Percentiles rank a stretch among this genome's conserved stretches.
Conservation (phyloP, 2,329 filamentous ascomycete species). For the Cryphonectria japonica region DNA sequence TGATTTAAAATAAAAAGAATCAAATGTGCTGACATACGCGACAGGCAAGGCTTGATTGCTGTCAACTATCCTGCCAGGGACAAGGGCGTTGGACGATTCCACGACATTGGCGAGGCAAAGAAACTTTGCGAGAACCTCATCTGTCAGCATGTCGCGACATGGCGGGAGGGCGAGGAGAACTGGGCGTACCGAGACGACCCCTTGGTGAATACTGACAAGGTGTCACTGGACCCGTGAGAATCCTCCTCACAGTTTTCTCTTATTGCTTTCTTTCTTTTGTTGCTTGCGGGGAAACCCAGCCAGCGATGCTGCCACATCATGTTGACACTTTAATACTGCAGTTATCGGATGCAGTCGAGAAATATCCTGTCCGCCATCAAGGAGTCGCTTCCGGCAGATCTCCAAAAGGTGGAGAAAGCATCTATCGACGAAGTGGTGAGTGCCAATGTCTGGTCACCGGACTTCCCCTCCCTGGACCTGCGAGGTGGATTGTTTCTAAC, state of each 20-base stretch:
- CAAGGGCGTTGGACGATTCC: slow-evolving; percentile 79
- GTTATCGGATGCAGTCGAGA: slow-evolving; percentile 80
- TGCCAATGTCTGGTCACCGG: background rate
- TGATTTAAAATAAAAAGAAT: background rate
- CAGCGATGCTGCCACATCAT: background rate
- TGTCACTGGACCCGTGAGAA: slow-evolving; percentile 75
- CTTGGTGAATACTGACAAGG: slow-evolving; percentile 82
- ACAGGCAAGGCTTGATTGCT: slow-evolving; percentile 86
- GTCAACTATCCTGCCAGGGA: slow-evolving; percentile 91
- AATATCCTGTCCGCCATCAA: slow-evolving; percentile 82
- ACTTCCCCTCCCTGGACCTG: background rate
- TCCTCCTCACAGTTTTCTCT: background rate
- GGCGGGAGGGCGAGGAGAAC: slow-evolving; percentile 85
- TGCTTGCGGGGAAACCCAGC: background rate
- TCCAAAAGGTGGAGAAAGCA: slow-evolving; percentile 86
- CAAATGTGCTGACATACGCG: too few relatives aligned
- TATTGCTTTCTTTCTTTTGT: background rate
- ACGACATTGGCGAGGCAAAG: slow-evolving; percentile 78
- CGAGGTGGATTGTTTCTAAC: background rate
- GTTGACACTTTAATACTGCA: background rate
- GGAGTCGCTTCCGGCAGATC: slow-evolving; percentile 64
- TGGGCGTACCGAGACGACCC: slow-evolving; percentile 92
- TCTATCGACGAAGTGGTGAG: slow-evolving; percentile 81
- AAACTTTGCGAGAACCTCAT: slow-evolving; percentile 85
- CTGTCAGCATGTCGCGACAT: slow-evolving; percentile 91